Percentiles rank a stretch among this genome's conserved stretches.
These are phyloP conservation scores for Curvularia spicifera DNA, from an alignment of 2,329 filamentous ascomycete species.

Conservation along the genomic window DNA sequence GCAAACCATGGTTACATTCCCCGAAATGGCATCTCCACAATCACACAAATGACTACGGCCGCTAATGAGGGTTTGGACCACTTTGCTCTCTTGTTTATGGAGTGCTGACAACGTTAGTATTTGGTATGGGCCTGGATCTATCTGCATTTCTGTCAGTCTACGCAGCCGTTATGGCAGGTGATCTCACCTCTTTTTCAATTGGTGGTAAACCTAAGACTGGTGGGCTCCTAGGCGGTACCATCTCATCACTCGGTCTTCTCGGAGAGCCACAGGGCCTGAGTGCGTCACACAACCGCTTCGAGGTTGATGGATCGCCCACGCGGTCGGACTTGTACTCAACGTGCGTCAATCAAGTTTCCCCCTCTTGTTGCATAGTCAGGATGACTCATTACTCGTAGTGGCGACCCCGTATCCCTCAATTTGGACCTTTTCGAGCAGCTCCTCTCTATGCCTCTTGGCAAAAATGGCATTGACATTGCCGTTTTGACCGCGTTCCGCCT, in stretches of 20 bases:
- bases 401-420: constrained; percentile 11
- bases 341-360: not conserved
- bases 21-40: constrained; percentile 10
- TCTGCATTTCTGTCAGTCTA: constrained; percentile 26
- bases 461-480: constrained; percentile 5
- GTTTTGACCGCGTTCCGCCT: constrained; percentile 19
- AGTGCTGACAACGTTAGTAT: constrained; percentile 22
- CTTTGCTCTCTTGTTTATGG: not conserved
- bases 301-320: constrained; percentile 29
- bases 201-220: constrained; percentile 22
- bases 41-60: constrained; percentile 14
- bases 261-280: constrained; percentile 22
- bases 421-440: constrained; percentile 9
- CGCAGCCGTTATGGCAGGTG: constrained; percentile 21
- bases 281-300: constrained; percentile 27
- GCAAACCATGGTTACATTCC: constrained; percentile 15
- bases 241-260: constrained; percentile 23
- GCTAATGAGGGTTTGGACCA: constrained; percentile 10
- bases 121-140: constrained; percentile 22
- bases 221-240: constrained; percentile 27
- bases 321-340: constrained; percentile 14
- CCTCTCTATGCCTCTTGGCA: constrained; percentile 10
- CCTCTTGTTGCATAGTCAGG: not conserved
- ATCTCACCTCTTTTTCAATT: constrained; percentile 20
- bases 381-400: constrained; percentile 4